These are phyloP conservation scores for Favolaschia claudopus DNA, from an alignment of 768 basidiomycete species.

Conservation along the genomic window DNA sequence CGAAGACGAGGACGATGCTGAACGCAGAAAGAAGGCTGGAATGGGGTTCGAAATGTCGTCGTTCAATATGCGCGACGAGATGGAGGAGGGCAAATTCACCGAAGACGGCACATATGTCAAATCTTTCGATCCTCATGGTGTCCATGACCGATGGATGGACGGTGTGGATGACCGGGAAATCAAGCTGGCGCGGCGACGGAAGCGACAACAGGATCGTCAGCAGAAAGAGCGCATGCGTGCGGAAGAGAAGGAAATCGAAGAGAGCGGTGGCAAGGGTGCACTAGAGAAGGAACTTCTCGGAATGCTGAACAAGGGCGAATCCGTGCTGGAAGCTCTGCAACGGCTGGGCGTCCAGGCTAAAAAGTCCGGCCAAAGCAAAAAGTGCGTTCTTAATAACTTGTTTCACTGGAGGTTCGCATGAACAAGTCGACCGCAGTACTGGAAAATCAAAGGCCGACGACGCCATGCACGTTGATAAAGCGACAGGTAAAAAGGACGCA, in stretches of 20 bases:
- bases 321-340: slow-evolving; percentile 87
- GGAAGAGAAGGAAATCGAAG: slow-evolving; percentile 77
- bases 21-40: slow-evolving; percentile 75
- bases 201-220: slow-evolving; percentile 75
- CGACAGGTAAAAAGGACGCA: slow-evolving; percentile 27
- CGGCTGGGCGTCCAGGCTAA: slow-evolving; percentile 79
- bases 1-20: slow-evolving; percentile 83
- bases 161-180: slow-evolving; percentile 86
- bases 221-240: slow-evolving; percentile 74
- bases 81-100: slow-evolving; percentile 97
- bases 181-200: slow-evolving; percentile 77
- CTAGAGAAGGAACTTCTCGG: slow-evolving; percentile 74
- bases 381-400: slow-evolving; percentile 35
- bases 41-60: slow-evolving; percentile 96
- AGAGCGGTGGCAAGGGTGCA: slow-evolving; percentile 69
- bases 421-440: slow-evolving; percentile 23
- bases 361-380: slow-evolving; percentile 49
- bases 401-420: background rate
- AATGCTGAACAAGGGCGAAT: slow-evolving; percentile 89
- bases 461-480: slow-evolving; percentile 61
- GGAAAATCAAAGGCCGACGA: slow-evolving; percentile 41
- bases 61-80: slow-evolving; percentile 99
- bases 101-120: slow-evolving; percentile 91
- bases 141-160: slow-evolving; percentile 98
- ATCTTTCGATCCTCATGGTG: slow-evolving; percentile 86